phyloP scores from a whole-genome alignment of 208 protist species.

The Endotrypanum monterogeii region DNA sequence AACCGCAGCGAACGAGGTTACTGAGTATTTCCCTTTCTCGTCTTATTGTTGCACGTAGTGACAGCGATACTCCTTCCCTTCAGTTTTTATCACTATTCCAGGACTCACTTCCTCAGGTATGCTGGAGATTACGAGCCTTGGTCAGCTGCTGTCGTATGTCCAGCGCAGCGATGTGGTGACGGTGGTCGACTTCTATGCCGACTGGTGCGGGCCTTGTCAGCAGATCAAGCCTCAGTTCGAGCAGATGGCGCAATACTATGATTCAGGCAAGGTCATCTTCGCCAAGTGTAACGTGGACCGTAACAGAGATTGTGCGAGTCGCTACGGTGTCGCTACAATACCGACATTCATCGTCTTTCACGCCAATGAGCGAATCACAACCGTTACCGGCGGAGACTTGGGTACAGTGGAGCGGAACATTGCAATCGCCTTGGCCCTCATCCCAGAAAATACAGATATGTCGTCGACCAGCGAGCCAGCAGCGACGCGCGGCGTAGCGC shows the following conservation, averaged over 20 bases:
- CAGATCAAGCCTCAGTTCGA: conserved; percentile 71
- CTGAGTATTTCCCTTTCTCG: neutral
- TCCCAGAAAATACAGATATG: conserved; percentile 10
- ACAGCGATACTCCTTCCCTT: neutral
- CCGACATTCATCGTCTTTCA: conserved; percentile 85
- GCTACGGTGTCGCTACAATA: conserved; percentile 59
- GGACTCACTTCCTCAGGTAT: conserved; percentile 19
- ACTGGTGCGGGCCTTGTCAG: conserved; percentile 90
- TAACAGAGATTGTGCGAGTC: conserved; percentile 54
- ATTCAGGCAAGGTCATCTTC: conserved; percentile 57
- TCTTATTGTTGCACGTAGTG: neutral
- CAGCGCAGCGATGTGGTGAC: conserved; percentile 45
- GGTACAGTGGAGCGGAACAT: conserved; percentile 59
- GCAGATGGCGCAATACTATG: conserved; percentile 52
- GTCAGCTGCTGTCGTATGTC: conserved; percentile 55
- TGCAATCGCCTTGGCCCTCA: conserved; percentile 37
- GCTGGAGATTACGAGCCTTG: conserved; percentile 79
- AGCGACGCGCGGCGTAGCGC: neutral
- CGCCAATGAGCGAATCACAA: conserved; percentile 45
- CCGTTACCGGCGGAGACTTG: conserved; percentile 50
- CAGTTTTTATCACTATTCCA: too few relatives aligned
- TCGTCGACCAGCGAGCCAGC: neutral
- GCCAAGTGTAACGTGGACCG: conserved; percentile 86
- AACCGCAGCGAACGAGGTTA: neutral
- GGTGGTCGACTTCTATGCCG: conserved; percentile 89